A percentile compares a stretch with the other conserved stretches of the same genome.
phyloP scores from a whole-genome alignment of 225 moss, liverwort and hornwort species.

The Physcomitrellopsis africana region DNA sequence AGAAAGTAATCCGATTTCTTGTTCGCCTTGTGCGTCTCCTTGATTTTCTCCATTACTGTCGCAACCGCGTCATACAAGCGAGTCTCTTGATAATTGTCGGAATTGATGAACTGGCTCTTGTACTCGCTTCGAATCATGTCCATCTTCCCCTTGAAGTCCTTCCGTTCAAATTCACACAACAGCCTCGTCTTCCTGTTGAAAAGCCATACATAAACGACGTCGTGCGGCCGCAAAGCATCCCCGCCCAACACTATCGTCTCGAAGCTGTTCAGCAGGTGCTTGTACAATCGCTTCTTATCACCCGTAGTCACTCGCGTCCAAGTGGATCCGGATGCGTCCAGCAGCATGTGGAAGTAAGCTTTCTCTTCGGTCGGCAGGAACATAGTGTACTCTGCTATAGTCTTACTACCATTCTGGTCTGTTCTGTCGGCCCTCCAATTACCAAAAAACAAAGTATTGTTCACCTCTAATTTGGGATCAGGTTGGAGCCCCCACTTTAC shows the following conservation, averaged over 20 bases:
- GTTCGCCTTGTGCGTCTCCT: conserved; percentile 21
- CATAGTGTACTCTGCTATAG: conserved; percentile 42
- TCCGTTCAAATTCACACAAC: conserved; percentile 32
- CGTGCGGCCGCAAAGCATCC: conserved; percentile 33
- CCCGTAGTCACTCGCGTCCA: conserved; percentile 34
- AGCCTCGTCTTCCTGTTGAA: conserved; percentile 42
- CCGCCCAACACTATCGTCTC: conserved; percentile 24
- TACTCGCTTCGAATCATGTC: conserved; percentile 25
- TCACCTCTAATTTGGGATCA: too few relatives aligned
- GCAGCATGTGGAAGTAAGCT: conserved; percentile 52
- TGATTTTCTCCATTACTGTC: conserved; percentile 34
- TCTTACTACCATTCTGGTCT: conserved; percentile 17
- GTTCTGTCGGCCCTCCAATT: conserved; percentile 36
- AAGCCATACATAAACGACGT: conserved; percentile 46
- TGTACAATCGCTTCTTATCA: conserved; percentile 41
- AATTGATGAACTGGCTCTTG: neutral
- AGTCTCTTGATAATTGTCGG: conserved; percentile 28
- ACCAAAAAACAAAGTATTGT: conserved; percentile 12
- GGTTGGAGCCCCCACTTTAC: too few relatives aligned
- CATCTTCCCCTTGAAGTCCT: conserved; percentile 21
- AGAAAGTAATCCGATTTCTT: conserved; percentile 40
- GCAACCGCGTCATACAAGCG: conserved; percentile 51
- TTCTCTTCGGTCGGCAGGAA: conserved; percentile 24
- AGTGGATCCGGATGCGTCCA: conserved; percentile 56
- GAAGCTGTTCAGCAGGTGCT: conserved; percentile 38